Base-by-base conservation (phyloP, 352 stramenopile species). In the Phytophthora foliorum region DNA sequence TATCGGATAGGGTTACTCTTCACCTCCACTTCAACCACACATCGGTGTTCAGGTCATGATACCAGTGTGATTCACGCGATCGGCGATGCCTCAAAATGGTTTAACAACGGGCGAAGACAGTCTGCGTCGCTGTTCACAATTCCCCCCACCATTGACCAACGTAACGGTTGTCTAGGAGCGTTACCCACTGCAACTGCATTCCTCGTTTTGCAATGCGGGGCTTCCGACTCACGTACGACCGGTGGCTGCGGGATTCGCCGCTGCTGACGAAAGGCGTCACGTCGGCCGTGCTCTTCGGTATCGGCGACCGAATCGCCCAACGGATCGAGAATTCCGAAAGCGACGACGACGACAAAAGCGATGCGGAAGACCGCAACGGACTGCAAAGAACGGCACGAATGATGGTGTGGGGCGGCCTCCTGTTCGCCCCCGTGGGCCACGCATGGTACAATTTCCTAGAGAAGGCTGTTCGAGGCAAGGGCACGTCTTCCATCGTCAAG, bases 401-500 rank as follows among this genome's bases (percentile, higher is more conserved):
- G 83, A 89, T 96, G 61, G 74, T 96, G 42, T 98, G 96, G 74
- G 92, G 92, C 27, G 86, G 96, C 2, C 52, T 96, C 36, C 51
- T 96, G 22, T 94, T 98, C 68, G 91, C 91, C 22, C 93, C 92
- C 9, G 61, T 81, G 49, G 94, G 93, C 62, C 92, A 98, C 74
- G 91, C 81, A 36, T 98, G 97, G 74, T 98, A 97, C 72, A 86
- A 92, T 32, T 66, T 91, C 11, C 72, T 98, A 19, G 93, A 98
- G 70, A 74, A 72, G 17, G 61, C 34, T 11, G 63, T 84, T 44
- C 73, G 58, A 17, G 73, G 69, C 50, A 80, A 62, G 6, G 54
- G 57, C 10, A 38, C 52, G 14, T 39, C 66, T 17, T 44, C 38
- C 1, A 66, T 82, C 42, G 51, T 61, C 36, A 80, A 82, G 64